Conservation (phyloP, 371 early-diverging fungal species). For the Neoconidiobolus thromboides region DNA sequence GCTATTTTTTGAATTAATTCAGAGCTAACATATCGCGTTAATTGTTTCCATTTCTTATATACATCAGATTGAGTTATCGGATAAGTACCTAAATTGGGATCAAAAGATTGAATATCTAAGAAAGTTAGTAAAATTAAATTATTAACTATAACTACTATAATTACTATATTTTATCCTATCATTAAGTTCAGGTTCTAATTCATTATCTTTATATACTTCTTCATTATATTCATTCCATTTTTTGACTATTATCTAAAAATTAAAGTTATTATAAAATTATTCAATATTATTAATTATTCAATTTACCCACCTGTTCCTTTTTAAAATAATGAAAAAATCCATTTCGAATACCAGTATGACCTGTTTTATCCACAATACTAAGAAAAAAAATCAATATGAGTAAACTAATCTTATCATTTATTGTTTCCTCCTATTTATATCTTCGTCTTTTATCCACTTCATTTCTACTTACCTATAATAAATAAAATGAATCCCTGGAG, state of each 20-base stretch:
- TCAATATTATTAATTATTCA: neutral
- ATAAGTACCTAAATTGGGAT: conserved; percentile 69
- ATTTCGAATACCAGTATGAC: conserved; percentile 34
- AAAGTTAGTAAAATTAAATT: neutral
- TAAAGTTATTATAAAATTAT: neutral
- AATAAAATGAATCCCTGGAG: conserved; percentile 85
- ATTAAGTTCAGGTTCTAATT: conserved; percentile 23
- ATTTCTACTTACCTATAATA: conserved; percentile 44
- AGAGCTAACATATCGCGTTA: conserved; percentile 41
- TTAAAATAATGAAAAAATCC: conserved; percentile 59
- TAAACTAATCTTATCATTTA: neutral
- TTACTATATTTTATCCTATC: conserved; percentile 24
- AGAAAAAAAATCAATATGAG: neutral
- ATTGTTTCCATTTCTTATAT: conserved; percentile 44
- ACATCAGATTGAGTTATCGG: conserved; percentile 42
- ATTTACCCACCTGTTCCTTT: conserved; percentile 29
- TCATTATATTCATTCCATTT: conserved; percentile 43
- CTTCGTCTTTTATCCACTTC: too few relatives aligned
- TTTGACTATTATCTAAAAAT: conserved; percentile 39
- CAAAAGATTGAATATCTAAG: conserved; percentile 43
- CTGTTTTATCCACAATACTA: conserved; percentile 30
- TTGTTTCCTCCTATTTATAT: too few relatives aligned
- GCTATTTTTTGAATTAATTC: conserved; percentile 33
- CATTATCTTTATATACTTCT: conserved; percentile 26
- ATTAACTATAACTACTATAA: neutral